These are phyloP conservation scores for Populus trichocarpa DNA, from an alignment of 441 rosid genomes.

Conservation along the genomic window DNA sequence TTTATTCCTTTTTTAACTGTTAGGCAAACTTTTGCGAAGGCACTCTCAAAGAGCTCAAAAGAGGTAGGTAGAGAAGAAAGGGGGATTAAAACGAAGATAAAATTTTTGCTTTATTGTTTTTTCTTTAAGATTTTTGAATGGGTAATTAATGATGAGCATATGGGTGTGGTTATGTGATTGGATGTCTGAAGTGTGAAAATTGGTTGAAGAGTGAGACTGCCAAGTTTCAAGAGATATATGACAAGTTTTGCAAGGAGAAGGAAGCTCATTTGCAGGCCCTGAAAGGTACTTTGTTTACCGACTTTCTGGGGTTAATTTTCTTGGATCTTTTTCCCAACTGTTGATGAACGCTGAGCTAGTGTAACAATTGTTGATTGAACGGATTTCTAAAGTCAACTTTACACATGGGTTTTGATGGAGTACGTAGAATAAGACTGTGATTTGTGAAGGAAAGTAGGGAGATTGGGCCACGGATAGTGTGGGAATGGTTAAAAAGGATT, in stretches of 20 bases:
- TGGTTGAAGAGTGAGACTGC: constrained; percentile 58
- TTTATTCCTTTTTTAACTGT: constrained; percentile 9
- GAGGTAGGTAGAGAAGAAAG: constrained; percentile 46
- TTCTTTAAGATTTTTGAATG: too few species aligned
- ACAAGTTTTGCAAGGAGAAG: constrained; percentile 68
- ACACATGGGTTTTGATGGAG: neutral
- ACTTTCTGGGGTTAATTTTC: neutral
- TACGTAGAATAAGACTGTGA: too few species aligned
- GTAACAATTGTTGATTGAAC: neutral
- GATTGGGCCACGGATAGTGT: too few species aligned
- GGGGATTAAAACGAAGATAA: constrained; percentile 1
- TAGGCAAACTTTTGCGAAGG: constrained; percentile 68
- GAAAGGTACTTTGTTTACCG: constrained; percentile 36
- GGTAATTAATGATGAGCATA: neutral
- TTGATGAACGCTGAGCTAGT: neutral
- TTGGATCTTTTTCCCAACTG: neutral
- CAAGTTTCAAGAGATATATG: constrained; percentile 61
- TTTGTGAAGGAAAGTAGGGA: too few species aligned
- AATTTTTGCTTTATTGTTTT: neutral
- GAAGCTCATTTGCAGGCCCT: constrained; percentile 51
- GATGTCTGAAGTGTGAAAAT: constrained; percentile 57
- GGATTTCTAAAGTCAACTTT: neutral
- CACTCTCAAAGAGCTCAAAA: constrained; percentile 73
- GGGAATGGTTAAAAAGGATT: too few species aligned
- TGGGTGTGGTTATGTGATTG: constrained; percentile 16